Evolutionary conservation across 1,284 basidiomycete genomes (phyloP), one percentile per base, ranked within the genome.

Genomic region (Tylopilus sp.): DNA sequence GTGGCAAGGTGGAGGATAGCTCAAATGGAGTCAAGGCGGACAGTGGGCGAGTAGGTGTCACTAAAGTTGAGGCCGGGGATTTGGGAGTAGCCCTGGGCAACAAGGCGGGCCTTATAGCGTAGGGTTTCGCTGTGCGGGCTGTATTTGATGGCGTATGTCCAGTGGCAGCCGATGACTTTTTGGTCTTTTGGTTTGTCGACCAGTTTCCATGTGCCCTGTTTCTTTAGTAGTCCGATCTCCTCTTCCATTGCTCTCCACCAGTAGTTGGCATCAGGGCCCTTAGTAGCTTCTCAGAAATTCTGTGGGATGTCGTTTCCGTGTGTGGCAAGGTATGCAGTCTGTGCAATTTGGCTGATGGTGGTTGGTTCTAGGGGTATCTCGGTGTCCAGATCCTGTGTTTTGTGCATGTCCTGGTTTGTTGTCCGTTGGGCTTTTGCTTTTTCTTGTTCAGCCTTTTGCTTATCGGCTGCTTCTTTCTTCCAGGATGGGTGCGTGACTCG

Each of bases 11-110:
- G 37, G 37, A 39, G 37, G 37, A 79, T 64, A 19, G 77, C 70
- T 0, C 75, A 62, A 2, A 84, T 69, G 0, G 81, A 79, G 17
- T 78, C 70, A 10, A 80, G 74, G 2, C 74, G 64, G 7, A 78
- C 76, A 0, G 82, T 80, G 1, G 82, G 37, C 10, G 37, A 39
- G 17, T 39, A 39, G 9, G 37, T 39, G 17, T 39, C 37, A 39
- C 37, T 39, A 17, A 39, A 39, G 37, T 39, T 17, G 37, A 39
- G 37, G 17, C 37, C 37, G 17, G 37, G 37, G 37, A 39, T 39
- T 39, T 39, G 37, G 9, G 37, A 39, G 37, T 39, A 39, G 37
- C 37, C 37, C 17, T 39, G 37, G 37, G 37, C 37, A 17, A 39
- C 37, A 17, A 39, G 37, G 17, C 37, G 37, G 17, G 37, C 37